phyloP scores from a whole-genome alignment of 2,329 filamentous ascomycete genomes.

The Colletotrichum eleusines region DNA sequence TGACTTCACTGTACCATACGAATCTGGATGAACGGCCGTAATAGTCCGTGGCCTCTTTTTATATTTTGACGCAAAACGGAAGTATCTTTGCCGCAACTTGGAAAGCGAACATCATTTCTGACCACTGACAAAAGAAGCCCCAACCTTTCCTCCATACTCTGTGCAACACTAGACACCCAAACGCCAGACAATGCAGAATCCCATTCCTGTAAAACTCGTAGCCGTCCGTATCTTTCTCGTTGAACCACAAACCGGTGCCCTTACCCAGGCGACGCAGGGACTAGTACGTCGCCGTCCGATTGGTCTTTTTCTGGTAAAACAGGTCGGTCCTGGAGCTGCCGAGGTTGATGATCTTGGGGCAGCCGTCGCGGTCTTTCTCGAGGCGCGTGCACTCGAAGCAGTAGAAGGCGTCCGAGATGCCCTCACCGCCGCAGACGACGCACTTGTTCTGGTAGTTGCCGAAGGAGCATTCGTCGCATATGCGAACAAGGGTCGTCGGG shows the following conservation, averaged over 20 bases:
- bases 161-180: slow-evolving; percentile 30
- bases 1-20: slow-evolving; percentile 44
- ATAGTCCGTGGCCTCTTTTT: slow-evolving; percentile 15
- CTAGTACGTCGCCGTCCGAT: slow-evolving; percentile 69
- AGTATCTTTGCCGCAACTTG: slow-evolving; percentile 9
- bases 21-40: slow-evolving; percentile 33
- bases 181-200: slow-evolving; percentile 45
- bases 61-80: slow-evolving; percentile 3
- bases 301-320: slow-evolving; percentile 76
- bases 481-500: slow-evolving; percentile 94
- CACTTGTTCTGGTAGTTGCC: slow-evolving; percentile 99
- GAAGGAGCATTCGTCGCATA: slow-evolving; percentile 99
- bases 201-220: slow-evolving; percentile 28
- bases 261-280: slow-evolving; percentile 61
- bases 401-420: slow-evolving; percentile 98
- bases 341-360: slow-evolving; percentile 99
- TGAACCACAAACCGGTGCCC: slow-evolving; percentile 49
- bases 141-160: slow-evolving; percentile 3
- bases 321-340: slow-evolving; percentile 94
- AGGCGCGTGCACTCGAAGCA: slow-evolving; percentile 98
- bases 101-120: slow-evolving; percentile 15
- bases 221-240: slow-evolving; percentile 42
- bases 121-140: slow-evolving; percentile 1
- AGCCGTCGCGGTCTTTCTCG: slow-evolving; percentile 97
- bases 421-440: slow-evolving; percentile 97